Conservation (phyloP, 495 filamentous ascomycete genomes). For the Aspergillus carlsbadensis region DNA sequence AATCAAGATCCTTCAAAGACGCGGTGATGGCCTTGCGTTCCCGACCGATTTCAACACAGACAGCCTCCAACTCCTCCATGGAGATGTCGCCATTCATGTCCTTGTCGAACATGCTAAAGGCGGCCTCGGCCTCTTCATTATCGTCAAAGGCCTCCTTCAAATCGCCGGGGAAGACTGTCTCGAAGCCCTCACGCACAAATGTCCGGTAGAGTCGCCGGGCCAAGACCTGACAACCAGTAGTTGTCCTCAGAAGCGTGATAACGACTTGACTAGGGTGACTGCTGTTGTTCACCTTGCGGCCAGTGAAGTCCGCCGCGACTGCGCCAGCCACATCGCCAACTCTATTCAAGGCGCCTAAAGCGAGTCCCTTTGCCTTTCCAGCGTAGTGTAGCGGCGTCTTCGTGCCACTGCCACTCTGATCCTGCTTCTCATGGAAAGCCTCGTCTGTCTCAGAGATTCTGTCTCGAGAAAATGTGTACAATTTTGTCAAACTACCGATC, state of each 20-base stretch:
- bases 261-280: slow-evolving; percentile 81
- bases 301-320: slow-evolving; percentile 94
- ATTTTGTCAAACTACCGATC: slow-evolving; percentile 73
- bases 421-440: slow-evolving; percentile 59
- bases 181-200: slow-evolving; percentile 70
- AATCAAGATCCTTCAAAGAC: slow-evolving; percentile 91
- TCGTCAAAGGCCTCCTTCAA: slow-evolving; percentile 78
- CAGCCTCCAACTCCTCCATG: slow-evolving; percentile 91
- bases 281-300: slow-evolving; percentile 68
- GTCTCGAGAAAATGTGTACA: slow-evolving; percentile 78
- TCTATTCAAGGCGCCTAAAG: slow-evolving; percentile 69
- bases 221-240: slow-evolving; percentile 76
- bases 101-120: slow-evolving; percentile 92
- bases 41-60: slow-evolving; percentile 90
- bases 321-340: slow-evolving; percentile 87
- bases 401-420: slow-evolving; percentile 49
- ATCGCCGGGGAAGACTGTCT: slow-evolving; percentile 75
- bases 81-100: slow-evolving; percentile 97
- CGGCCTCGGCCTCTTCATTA: slow-evolving; percentile 84
- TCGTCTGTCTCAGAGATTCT: slow-evolving; percentile 72
- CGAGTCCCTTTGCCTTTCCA: slow-evolving; percentile 63
- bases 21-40: slow-evolving; percentile 96
- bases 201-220: slow-evolving; percentile 92
- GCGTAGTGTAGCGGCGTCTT: slow-evolving; percentile 72
- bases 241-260: slow-evolving; percentile 70